Evolutionary conservation across 441 rosid genomes (phyloP), one percentile per base, ranked within the genome.

Genomic region (Theobroma grandiflorum): DNA sequence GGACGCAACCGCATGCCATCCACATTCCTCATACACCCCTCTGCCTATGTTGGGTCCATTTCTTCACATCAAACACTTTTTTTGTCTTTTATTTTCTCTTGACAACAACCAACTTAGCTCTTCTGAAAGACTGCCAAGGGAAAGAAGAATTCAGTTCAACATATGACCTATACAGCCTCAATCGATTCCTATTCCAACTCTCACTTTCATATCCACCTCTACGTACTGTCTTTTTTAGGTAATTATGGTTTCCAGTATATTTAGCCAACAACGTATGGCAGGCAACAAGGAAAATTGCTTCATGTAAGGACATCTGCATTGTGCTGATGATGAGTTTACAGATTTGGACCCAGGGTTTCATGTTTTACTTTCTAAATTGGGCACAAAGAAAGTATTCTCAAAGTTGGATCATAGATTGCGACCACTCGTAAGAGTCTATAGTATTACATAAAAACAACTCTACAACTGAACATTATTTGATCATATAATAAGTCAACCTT

Each of bases 41-140:
- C 74, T 61, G 72, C 16, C 68, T 33, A n/a, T 72, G 72, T 79
- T 84, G 82, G 86, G 84, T 84, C 85, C 87, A 26, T 26, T 26
- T 26, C 31, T 26, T 26, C 31, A 26, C 31, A 26, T 26, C 31
- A 0, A 26, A 26, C 31, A 26, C 31, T 26, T 26, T 26, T 26
- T 26, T 26, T 26, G 31, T 26, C 31, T 26, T 26, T 26, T 26
- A 1, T 26, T 26, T 26, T 26, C 31, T 26, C 31, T 26, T 26
- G 31, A 26, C 31, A 26, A 1, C 31, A 26, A 26, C 31, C 31
- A 26, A 26, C 31, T 26, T 26, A 26, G 31, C 31, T 26, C 31
- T 26, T 26, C 31, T 26, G 31, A 26, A 26, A 26, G 31, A 26
- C 31, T 0, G 31, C 31, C 31, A 0, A 26, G 31, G 31, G 31